Base-by-base conservation (phyloP, 2,329 filamentous ascomycete genomes). In the Colletotrichum endophyticum region DNA sequence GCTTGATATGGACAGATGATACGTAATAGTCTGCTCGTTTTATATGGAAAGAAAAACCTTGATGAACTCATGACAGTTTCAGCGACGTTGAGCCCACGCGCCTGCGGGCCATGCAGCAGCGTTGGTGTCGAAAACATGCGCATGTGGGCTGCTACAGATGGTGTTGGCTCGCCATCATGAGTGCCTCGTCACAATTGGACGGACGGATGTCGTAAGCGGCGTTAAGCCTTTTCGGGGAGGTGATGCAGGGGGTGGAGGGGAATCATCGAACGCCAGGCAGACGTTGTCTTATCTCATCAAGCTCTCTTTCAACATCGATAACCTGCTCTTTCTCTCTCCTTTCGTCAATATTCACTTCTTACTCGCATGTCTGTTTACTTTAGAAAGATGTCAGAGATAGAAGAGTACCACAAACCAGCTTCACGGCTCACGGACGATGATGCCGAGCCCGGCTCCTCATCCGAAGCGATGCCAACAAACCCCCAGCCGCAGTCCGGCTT, bases 141-240 rank as follows among this genome's bases (percentile, higher is more conserved):
- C 19, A 66, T 34, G 59, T 32, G 61, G 15, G 44, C 25, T 49
- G 22, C 59, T n/a, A n/a, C 49, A n/a, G 25, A 66, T 28, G 36
- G 39, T 53, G 39, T 49, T 66, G 63, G 39, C 39, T 49, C n/a
- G 39, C 39, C 25, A 66, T 28, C 36, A 59, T 34, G 22, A 59
- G 8, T 39, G 30, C 28, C 19, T n/a, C 32, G 25, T 63, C 62
- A 11, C 44, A n/a, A 73, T 73, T 68, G 69, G 70, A 49, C 19
- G 15, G 22, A 19, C 16, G 16, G 61, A 69, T 73, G 57, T 25
- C 25, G 27, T 66, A 73, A 76, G 64, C 73, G 8, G 32, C 70
- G 62, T 73, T 76, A 73, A 73, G 28, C 73, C 63, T 53, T 12
- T 73, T 76, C 13, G 19, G 64, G 70, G 32, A 73, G 44, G 70